Percentiles rank a stretch among this genome's conserved stretches.
Conservation (phyloP, 1,284 basidiomycete species). For the Rhodotorula glutinis region DNA sequence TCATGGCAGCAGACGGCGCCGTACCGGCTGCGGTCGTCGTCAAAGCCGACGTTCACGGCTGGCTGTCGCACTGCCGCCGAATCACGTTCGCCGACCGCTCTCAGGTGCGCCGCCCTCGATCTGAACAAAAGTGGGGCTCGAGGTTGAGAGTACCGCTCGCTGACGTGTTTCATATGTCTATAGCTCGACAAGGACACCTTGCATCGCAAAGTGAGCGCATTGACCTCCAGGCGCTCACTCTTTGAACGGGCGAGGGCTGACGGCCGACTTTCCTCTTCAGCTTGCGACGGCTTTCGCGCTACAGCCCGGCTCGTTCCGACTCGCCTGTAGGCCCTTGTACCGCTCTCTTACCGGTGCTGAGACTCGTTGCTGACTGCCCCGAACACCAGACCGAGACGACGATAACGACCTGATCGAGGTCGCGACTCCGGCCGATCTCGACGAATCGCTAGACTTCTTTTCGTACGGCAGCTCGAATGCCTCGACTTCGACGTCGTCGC, state of each 20-base stretch:
- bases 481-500: constrained; percentile 1
- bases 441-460: constrained; percentile 21
- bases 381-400: constrained; percentile 22
- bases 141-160: too few species aligned
- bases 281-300: constrained; percentile 21
- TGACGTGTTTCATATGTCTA: too few species aligned
- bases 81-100: constrained; percentile 5
- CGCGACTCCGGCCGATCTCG: constrained; percentile 10
- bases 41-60: constrained; percentile 7
- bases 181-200: constrained; percentile 17
- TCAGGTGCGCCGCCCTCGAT: not conserved
- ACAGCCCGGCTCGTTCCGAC: constrained; percentile 8
- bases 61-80: constrained; percentile 4
- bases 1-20: too few species aligned
- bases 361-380: not conserved
- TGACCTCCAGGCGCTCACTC: not conserved
- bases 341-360: too few species aligned
- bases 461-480: constrained; percentile 4
- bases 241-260: not conserved
- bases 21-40: constrained; percentile 3
- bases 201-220: constrained; percentile 1
- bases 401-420: constrained; percentile 24
- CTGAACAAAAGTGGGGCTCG: too few species aligned
- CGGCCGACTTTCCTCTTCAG: not conserved
- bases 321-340: constrained; percentile 5